Evolutionary conservation across 148 eudicot genomes (phyloP), one percentile per base, ranked within the genome.

Genomic region (Diospyros kaki): DNA sequence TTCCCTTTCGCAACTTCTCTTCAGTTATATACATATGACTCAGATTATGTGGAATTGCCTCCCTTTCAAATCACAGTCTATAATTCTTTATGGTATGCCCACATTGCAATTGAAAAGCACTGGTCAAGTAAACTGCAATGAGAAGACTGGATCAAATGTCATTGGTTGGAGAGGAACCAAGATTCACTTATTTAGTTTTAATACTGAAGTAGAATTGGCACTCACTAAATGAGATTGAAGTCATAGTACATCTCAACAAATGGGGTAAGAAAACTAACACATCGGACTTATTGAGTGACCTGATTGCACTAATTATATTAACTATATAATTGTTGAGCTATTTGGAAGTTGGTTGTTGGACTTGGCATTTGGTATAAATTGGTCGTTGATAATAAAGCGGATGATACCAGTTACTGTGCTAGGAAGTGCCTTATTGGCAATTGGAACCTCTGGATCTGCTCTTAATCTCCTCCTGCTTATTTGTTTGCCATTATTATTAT

Each of bases 161-260:
- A 45, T 28, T n/a, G 9, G 55, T 28, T 44, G 55, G 66, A 28
- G 51, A 44, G 18, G 66, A 44, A 44, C 43, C 64, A 59, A 72
- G 52, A 58, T n/a, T 10, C 18, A 43, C 10, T 9, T 52, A 4
- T 18, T 42, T 44, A 42, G 54, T 58, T 28, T 58, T 28, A 1
- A 18, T 46, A 3, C 44, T 11, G 4, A 66, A 46, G 41, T 73
- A 60, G 56, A 61, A 44, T 58, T 73, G 67, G 55, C 60, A 28
- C 65, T 60, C 41, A 72, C 64, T 43, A 45, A 62, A 45, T 18
- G 56, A 48, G 63, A 39, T 70, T 46, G 67, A 18, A 60, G 60
- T 61, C 55, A 60, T 38, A 61, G 12, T 13, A 17, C 7, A 15
- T 13, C 11, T 6, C 46, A 52, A 68, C 15, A 15, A 48, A 48